Base-by-base conservation (phyloP, 306 rosid species). In the Pueraria montana region DNA sequence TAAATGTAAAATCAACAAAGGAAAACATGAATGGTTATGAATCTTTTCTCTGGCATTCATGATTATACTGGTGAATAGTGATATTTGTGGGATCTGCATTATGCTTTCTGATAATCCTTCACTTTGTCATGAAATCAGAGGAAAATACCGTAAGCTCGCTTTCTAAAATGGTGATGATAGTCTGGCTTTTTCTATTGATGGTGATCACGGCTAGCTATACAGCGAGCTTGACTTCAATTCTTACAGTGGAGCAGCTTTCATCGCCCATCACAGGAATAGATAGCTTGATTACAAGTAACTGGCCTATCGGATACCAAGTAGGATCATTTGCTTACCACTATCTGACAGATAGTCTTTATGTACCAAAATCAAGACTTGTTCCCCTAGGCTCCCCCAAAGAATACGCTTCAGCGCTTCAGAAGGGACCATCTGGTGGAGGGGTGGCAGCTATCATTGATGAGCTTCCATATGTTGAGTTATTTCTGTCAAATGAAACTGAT, bases 121-220 rank as follows among this genome's bases (percentile, higher is more conserved):
- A 11, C 63, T 10, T 59, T 86, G 72, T 84, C 64, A 69, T 83
- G 88, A 77, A 82, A 87, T 86, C 96, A 96, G 99, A 96, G 89
- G 98, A 94, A 86, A 81, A 43, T 12, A 96, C 92, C 0, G 56
- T 87, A 46, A 93, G 98, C 87, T 81, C 97, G 13, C 98, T 93
- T 18, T 92, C 92, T 64, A 88, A 92, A 84, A 89, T 96, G 97
- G 98, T 96, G 89, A 93, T 96, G 99, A 89, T 96, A 79, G 88
- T 93, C 3, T 96, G 99, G 98, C 92, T 96, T 84, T 96, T 96
- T 86, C 88, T 93, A 32, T 85, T 96, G 91, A 89, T 96, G 99
- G 99, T 96, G 83, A 90, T 96, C 89, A 91, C 91, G 3, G 88
- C 97, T 74, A 93, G 99, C 94, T 96, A 96, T 80, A 96, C 97